Evolutionary conservation across 2,329 filamentous ascomycete genomes (phyloP), one percentile per base, ranked within the genome.

Genomic region (Alternaria metachromatica): DNA sequence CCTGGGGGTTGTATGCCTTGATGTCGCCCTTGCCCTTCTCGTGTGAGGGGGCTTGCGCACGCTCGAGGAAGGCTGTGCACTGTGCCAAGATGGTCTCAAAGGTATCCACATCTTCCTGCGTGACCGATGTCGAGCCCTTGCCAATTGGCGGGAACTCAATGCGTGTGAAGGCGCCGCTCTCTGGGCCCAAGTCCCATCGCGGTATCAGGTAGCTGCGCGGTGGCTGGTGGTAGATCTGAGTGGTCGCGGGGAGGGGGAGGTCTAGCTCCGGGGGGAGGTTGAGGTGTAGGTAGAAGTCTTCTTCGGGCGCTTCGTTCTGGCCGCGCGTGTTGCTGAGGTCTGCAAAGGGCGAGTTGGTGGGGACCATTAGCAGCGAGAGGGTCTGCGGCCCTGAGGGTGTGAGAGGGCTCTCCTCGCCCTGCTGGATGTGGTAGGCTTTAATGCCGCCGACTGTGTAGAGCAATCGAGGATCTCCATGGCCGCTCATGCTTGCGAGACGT

Each of bases 71-170:
- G 2, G 95, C 93, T 3, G 95, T 98, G 81, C 95, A 98, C 82
- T 98, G 94, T n/a, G 95, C 95, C 55, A 98, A 86, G 68, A 98
- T 98, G 4, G 95, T 97, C 84, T 98, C 95, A 75, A 97, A 98
- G 1, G 95, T 98, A 77, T 97, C 94, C 45, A 97, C 86, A 78
- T 97, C 95, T 78, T 98, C 94, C 79, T 97, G 94, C 1, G 92
- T 87, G 25, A 92, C 90, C 33, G 87, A 85, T 33, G 77, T 78
- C 2, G 84, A 78, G 1, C 92, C 89, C 64, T 85, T 89, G 20
- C 92, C 92, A 23, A 92, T 83, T 3, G 86, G 79, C 0, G 94
- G 94, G 71, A 99, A 98, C 78, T 97, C 92, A 76, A 99, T 93
- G 60, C 94, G 88, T 20, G 95, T 97, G 77, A 98, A 98, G 18